A percentile compares a stretch with the other conserved stretches of the same genome.
These are phyloP conservation scores for Kalmusia sp. DNA, from an alignment of 2,329 filamentous ascomycete genomes.

Conservation along the genomic window DNA sequence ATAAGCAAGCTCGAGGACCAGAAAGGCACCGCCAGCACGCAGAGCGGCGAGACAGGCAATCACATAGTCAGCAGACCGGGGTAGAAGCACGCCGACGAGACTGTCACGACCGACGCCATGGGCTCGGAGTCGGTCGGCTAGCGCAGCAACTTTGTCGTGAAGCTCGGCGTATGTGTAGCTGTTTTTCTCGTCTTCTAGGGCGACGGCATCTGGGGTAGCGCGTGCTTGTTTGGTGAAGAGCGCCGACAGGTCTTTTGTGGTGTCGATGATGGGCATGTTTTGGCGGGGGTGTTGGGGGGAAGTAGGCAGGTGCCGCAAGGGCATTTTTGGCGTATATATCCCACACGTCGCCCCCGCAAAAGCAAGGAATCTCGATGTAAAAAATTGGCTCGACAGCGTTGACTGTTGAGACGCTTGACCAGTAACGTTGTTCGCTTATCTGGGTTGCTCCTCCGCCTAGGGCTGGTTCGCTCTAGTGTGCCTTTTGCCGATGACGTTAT, in stretches of 20 bases:
- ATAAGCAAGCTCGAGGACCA: slow-evolving; percentile 81
- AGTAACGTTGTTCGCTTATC: slow-evolving; percentile 15
- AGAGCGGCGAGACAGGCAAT: slow-evolving; percentile 80
- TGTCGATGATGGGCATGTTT: slow-evolving; percentile 72
- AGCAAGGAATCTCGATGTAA: slow-evolving; percentile 8
- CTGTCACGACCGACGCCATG: slow-evolving; percentile 76
- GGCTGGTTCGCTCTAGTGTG: slow-evolving; percentile 10
- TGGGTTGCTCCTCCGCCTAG: slow-evolving; percentile 6
- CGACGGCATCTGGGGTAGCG: slow-evolving; percentile 71
- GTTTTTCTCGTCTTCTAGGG: slow-evolving; percentile 72
- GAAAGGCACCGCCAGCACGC: slow-evolving; percentile 78
- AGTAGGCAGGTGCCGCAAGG: slow-evolving; percentile 2
- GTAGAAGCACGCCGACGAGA: slow-evolving; percentile 77
- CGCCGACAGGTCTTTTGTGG: slow-evolving; percentile 73
- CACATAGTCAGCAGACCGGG: slow-evolving; percentile 79
- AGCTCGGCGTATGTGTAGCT: slow-evolving; percentile 77
- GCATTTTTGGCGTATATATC: slow-evolving; percentile 16
- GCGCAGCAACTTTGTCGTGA: slow-evolving; percentile 69
- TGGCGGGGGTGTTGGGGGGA: slow-evolving; percentile 13
- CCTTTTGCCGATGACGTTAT: slow-evolving; percentile 20
- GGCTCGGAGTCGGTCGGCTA: slow-evolving; percentile 68
- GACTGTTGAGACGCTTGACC: slow-evolving; percentile 20
- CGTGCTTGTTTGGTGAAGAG: slow-evolving; percentile 74
- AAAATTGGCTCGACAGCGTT: slow-evolving; percentile 5
- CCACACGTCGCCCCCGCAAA: slow-evolving; percentile 6